Conservation (phyloP, 1,139 yeast genomes). For the Hanseniaspora uvarum region DNA sequence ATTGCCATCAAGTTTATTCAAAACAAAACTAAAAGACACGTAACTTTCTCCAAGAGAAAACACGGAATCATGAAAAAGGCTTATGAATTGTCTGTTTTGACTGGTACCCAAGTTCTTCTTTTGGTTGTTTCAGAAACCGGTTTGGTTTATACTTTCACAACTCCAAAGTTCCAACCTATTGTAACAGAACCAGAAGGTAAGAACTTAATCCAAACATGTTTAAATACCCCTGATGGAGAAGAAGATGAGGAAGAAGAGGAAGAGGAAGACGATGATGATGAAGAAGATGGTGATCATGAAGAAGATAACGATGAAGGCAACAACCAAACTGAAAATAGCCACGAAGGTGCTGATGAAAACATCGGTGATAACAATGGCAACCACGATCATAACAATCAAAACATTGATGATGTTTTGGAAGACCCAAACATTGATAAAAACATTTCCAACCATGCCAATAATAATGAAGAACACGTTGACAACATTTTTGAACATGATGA, state of each 20-base stretch:
- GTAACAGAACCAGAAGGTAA: conserved; percentile 97
- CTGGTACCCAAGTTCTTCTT: conserved; percentile 91
- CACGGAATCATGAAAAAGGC: conserved; percentile 99
- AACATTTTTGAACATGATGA: conserved; percentile 9
- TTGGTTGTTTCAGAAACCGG: conserved; percentile 96
- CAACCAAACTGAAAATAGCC: conserved; percentile 5
- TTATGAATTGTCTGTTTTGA: conserved; percentile 84
- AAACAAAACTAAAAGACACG: conserved; percentile 94
- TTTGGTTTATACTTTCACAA: conserved; percentile 93
- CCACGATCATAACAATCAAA: conserved; percentile 15
- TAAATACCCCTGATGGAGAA: conserved; percentile 69
- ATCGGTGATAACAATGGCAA: conserved; percentile 43
- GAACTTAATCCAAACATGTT: conserved; percentile 89
- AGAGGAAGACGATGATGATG: conserved; percentile 19
- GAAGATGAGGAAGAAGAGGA: conserved; percentile 19
- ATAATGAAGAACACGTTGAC: conserved; percentile 3
- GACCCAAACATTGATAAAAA: conserved; percentile 11
- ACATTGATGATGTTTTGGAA: conserved; percentile 11
- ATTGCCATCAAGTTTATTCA: conserved; percentile 94
- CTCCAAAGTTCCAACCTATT: conserved; percentile 93
- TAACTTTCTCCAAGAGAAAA: conserved; percentile 91
- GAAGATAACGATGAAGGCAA: conserved; percentile 12
- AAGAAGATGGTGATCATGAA: conserved; percentile 19
- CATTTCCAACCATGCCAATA: conserved; percentile 6
- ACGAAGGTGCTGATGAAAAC: conserved; percentile 32